These are phyloP conservation scores for Ophiostoma piceae DNA, from an alignment of 2,329 filamentous ascomycete species.

Conservation along the genomic window DNA sequence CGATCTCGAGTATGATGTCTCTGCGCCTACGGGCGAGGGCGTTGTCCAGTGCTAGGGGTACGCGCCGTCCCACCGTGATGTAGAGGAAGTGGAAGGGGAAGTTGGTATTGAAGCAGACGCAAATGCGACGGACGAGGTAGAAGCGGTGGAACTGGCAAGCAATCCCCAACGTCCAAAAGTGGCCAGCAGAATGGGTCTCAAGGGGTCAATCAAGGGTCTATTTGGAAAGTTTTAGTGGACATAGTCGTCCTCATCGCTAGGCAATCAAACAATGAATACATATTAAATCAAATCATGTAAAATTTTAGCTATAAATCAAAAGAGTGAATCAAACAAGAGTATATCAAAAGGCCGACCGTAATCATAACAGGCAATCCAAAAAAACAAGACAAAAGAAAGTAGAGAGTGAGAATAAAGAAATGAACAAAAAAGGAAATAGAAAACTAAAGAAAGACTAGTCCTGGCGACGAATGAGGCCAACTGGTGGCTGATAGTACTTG, in stretches of 20 bases:
- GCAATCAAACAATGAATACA: background rate
- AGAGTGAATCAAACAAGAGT: background rate
- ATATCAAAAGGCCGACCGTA: background rate
- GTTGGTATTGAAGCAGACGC: background rate
- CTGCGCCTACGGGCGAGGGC: slow-evolving; percentile 47
- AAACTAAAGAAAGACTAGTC: background rate
- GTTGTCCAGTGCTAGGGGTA: slow-evolving; percentile 28
- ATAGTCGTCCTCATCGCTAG: background rate
- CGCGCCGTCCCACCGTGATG: background rate
- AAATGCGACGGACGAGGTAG: background rate
- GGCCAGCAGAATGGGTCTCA: background rate
- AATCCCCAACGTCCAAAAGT: background rate
- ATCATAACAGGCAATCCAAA: background rate
- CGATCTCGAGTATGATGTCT: slow-evolving; percentile 56
- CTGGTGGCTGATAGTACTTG: slow-evolving; percentile 29
- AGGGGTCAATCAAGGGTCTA: background rate
- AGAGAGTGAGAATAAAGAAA: background rate
- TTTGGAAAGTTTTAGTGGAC: background rate
- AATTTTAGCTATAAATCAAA: background rate
- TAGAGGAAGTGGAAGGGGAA: background rate
- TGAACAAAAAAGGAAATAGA: background rate
- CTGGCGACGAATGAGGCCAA: slow-evolving; percentile 25
- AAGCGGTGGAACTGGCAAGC: background rate
- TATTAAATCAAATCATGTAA: background rate
- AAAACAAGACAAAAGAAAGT: background rate